Evolutionary conservation across 495 filamentous ascomycete genomes (phyloP).

Genomic region (Massariosphaeria phaeospora): DNA sequence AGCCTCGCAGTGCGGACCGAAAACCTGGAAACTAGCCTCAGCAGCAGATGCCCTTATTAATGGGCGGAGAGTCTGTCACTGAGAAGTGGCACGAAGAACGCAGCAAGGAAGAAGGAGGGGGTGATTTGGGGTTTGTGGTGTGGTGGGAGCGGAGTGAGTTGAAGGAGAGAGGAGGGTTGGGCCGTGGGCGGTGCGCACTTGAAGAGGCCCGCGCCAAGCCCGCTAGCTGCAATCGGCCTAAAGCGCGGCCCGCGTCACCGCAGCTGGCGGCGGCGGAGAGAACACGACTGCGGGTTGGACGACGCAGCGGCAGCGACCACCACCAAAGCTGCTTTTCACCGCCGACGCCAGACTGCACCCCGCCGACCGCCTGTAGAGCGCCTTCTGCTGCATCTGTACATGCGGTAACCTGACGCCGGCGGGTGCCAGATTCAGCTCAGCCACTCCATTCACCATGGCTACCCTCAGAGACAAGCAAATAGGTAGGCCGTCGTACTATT

Average conservation of each 20-base stretch:
- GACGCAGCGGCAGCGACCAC: neutral
- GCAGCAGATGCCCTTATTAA: constrained; percentile 19
- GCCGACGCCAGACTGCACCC: neutral
- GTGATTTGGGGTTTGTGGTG: too few species aligned
- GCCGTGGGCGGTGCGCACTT: constrained; percentile 10
- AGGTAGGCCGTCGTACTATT: constrained; percentile 56
- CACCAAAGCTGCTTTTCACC: neutral
- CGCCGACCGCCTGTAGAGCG: neutral
- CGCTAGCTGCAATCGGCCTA: neutral
- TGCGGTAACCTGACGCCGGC: constrained; percentile 25
- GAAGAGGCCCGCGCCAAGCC: constrained; percentile 3
- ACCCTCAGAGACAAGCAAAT: constrained; percentile 95
- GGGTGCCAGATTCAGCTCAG: constrained; percentile 15
- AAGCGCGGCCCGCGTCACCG: constrained; percentile 1
- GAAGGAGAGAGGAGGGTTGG: constrained; percentile 20
- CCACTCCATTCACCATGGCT: constrained; percentile 54
- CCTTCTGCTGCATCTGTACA: constrained; percentile 7
- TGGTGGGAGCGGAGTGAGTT: constrained; percentile 15
- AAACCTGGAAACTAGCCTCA: constrained; percentile 11
- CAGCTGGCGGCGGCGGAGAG: neutral
- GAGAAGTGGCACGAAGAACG: constrained; percentile 22
- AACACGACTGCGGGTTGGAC: constrained; percentile 3
- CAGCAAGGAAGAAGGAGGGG: constrained; percentile 7
- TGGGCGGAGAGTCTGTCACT: constrained; percentile 24
- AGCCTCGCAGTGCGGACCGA: constrained; percentile 11